Evolutionary conservation across 176 grass and related monocot genomes (phyloP), one percentile per base, ranked within the genome.

Genomic region (Phoenix roebelenii): DNA sequence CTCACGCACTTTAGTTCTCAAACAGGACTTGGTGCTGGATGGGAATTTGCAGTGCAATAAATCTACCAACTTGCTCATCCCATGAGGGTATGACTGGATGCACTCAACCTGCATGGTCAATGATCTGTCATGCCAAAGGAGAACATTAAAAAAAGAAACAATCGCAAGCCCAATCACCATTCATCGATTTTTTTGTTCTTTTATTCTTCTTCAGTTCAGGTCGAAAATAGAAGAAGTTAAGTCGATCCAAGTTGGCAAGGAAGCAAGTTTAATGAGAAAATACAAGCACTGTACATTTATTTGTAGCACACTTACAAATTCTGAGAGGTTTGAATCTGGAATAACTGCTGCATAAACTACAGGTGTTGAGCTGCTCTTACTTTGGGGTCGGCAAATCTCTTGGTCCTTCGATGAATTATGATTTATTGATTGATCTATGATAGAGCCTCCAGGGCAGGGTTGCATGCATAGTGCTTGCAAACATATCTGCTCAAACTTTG

Each of bases 391-490:
- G 39, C 9, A 28, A 19, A 62, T 22, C 35, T 19, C 57, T 17
- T 28, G 30, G 68, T 55, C 65, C 12, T 76, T 61, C 15, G 64
- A 18, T 22, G 55, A 5, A 22, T 39, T 48, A 49, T 48, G 22
- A 49, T 28, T 22, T 4, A 3, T 14, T 54, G 74, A 65, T 14
- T 61, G 22, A 56, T 69, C 65, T 54, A 76, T 50, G 14, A 49
- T 69, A 32, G 57, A 51, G 1, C 22, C 23, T 10, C 51, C 51
- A 54, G 50, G 74, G 57, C 59, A 76, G 54, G 54, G 59, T 58
- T 32, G 51, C 74, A 76, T 76, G 54, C 19, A 61, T 20, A 68
- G 74, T 20, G 74, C 65, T 69, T 76, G 65, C 65, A 76, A 62
- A 62, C 65, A 76, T 4, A 69, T 17, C 28, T 62, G 51, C 64